phyloP scores from a whole-genome alignment of 2,329 filamentous ascomycete genomes.

The Teratosphaeria gauchensis region DNA sequence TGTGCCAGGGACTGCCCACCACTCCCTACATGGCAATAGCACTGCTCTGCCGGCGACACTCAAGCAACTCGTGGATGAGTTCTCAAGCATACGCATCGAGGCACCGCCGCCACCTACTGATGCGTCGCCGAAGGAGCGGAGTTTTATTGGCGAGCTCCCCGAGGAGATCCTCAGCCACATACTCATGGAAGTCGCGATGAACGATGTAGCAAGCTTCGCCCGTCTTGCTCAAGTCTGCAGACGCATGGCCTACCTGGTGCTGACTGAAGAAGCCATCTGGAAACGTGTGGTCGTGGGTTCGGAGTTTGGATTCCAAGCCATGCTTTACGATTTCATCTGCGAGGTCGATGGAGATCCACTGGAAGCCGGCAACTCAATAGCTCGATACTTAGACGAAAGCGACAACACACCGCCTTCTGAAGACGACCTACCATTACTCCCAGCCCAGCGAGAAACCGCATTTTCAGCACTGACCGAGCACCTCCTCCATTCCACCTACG shows the following conservation, averaged over 20 bases:
- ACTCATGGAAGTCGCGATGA: constrained; percentile 58
- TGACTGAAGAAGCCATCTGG: constrained; percentile 81
- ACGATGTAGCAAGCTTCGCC: constrained; percentile 67
- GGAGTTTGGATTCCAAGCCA: constrained; percentile 69
- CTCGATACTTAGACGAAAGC: constrained; percentile 12
- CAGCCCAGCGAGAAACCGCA: constrained; percentile 12
- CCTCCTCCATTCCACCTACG: constrained; percentile 21
- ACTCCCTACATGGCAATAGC: constrained; percentile 42
- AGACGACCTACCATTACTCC: constrained; percentile 7
- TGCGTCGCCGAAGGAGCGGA: constrained; percentile 62
- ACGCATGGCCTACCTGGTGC: constrained; percentile 72
- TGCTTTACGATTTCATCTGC: constrained; percentile 71
- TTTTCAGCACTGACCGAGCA: constrained; percentile 15
- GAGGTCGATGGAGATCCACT: constrained; percentile 43
- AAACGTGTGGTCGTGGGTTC: constrained; percentile 59
- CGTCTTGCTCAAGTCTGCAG: constrained; percentile 77
- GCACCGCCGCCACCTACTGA: constrained; percentile 60
- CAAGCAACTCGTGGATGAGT: constrained; percentile 63
- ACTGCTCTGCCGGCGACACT: constrained; percentile 44
- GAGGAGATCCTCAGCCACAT: constrained; percentile 79
- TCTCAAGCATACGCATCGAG: constrained; percentile 60
- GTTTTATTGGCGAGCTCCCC: constrained; percentile 67
- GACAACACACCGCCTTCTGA: constrained; percentile 8
- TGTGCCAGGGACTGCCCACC: constrained; percentile 46
- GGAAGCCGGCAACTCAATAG: constrained; percentile 12